phyloP scores from a whole-genome alignment of 192 early-diverging fungal species.

The Gaertneriomyces sp. region DNA sequence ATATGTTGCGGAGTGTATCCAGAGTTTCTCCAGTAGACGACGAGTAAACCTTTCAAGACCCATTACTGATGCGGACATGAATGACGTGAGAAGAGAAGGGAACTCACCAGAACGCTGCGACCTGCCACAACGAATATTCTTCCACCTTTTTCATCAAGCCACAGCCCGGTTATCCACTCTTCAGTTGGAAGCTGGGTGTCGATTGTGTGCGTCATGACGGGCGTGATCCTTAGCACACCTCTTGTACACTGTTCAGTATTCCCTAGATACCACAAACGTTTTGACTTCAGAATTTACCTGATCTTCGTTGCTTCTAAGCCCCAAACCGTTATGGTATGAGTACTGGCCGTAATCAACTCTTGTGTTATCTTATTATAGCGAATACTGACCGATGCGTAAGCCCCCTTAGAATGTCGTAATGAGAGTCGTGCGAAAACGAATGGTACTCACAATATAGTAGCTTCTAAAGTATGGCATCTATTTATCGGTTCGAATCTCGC shows the following conservation, averaged over 20 bases:
- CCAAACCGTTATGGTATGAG: conserved; percentile 32
- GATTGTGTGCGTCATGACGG: conserved; percentile 16
- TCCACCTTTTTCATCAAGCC: conserved; percentile 28
- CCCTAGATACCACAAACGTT: neutral
- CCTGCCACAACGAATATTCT: conserved; percentile 39
- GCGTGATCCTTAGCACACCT: conserved; percentile 12
- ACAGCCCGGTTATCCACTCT: conserved; percentile 46
- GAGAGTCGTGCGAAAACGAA: neutral
- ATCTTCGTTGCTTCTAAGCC: conserved; percentile 19
- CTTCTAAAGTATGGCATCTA: conserved; percentile 28
- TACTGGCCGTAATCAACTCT: conserved; percentile 43
- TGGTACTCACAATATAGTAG: conserved; percentile 35
- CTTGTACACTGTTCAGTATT: neutral
- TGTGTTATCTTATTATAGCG: conserved; percentile 30
- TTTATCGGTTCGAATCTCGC: conserved; percentile 40
- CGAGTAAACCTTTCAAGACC: conserved; percentile 6
- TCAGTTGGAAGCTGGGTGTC: conserved; percentile 31
- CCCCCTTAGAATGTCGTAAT: neutral
- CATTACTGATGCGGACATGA: neutral
- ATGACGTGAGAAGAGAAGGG: neutral
- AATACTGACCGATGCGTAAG: neutral
- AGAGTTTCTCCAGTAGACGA: conserved; percentile 17
- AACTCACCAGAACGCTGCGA: conserved; percentile 38
- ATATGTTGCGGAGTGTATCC: conserved; percentile 30
- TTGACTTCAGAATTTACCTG: conserved; percentile 13